phyloP scores from a whole-genome alignment of 805 yeast genomes.

The Monosporozyma solicola region DNA sequence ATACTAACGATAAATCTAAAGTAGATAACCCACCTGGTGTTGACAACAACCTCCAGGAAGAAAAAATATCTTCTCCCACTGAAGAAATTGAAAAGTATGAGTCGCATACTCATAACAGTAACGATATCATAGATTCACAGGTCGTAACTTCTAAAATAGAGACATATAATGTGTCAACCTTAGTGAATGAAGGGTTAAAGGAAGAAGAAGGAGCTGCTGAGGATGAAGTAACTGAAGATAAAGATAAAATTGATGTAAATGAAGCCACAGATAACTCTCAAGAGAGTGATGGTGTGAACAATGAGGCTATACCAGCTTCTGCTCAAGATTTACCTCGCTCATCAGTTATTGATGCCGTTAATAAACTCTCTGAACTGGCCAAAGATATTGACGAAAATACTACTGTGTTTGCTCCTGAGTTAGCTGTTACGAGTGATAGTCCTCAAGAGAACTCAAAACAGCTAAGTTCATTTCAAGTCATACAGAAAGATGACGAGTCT shows the following conservation, averaged over 20 bases:
- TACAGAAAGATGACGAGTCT: constrained; percentile 3
- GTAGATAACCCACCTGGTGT: neutral
- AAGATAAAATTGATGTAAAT: neutral
- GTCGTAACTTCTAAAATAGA: neutral
- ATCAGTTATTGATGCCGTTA: neutral
- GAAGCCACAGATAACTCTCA: neutral
- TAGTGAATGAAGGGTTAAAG: no score
- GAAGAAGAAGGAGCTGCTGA: neutral
- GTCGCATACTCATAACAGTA: neutral
- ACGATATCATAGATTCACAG: no score
- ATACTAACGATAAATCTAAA: neutral
- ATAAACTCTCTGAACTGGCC: neutral
- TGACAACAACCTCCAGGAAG: neutral
- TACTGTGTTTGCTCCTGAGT: neutral
- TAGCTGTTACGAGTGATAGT: neutral
- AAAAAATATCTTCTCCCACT: neutral
- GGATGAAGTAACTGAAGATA: neutral
- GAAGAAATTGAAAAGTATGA: neutral
- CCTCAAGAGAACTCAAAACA: neutral
- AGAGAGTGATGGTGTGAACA: neutral
- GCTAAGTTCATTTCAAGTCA: neutral
- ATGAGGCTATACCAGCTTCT: neutral
- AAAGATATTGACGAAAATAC: constrained; percentile 1
- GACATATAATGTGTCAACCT: neutral
- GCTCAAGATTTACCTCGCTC: neutral